Evolutionary conservation across 371 early-diverging fungal genomes (phyloP), one percentile per base, ranked within the genome.

Genomic region (Zychaea mexicana): DNA sequence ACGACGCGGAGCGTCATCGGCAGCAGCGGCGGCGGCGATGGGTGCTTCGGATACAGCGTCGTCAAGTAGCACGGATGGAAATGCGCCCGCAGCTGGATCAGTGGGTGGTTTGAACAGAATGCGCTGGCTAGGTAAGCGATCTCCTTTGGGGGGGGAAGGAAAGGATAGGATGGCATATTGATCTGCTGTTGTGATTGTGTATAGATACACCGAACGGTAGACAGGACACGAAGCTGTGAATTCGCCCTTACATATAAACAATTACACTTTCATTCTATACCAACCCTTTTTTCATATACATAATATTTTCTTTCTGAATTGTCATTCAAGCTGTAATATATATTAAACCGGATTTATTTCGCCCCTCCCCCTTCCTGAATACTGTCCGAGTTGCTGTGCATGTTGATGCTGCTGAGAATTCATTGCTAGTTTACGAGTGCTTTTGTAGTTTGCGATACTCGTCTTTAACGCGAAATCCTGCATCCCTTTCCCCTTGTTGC

Each of bases 221-320:
- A 64, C 79, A 78, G 58, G 79, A 78, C 38, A 78, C 79, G 27
- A 78, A 78, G 55, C 32, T 78, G 55, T 78, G 32, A 58, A 45
- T 30, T 49, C 24, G 19, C 7, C 6, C 6, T 24, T 24, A 19
- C 12, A 49, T n/a, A 49, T 49, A 22, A 24, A 10, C 49, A 19
- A 17, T 42, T 42, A 17, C 42, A 17, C 42, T 2, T 42, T 42
- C 42, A 17, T 42, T 15, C 42, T 42, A 17, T 0, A 17, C 15
- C 7, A 42, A 17, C 13, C 4, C n/a, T 15, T n/a, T 17, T 42
- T 15, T 15, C 42, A 12, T 15, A 0, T 42, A 6, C 24, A 27
- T 52, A 39, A 12, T 39, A 39, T 39, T 1, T 42, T 12, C 42
- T 42, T 15, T 42, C 6, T 42, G n/a, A 42, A 1, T n/a, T 42